Conservation (phyloP, 176 grass and related monocot species). For the Musa acuminata region DNA sequence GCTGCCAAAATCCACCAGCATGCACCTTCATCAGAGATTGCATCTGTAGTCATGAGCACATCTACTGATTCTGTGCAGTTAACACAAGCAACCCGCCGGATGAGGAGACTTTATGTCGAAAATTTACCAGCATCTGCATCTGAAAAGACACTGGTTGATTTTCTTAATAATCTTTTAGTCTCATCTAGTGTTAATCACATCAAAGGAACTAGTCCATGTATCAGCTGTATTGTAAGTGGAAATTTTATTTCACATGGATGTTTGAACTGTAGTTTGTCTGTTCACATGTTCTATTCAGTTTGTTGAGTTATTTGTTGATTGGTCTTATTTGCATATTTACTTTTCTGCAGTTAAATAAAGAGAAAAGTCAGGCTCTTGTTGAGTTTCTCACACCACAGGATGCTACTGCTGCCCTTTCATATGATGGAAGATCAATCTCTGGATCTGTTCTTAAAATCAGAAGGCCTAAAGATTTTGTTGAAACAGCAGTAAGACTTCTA, state of each 20-base stretch:
- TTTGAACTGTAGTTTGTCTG: conserved; percentile 1
- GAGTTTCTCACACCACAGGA: conserved; percentile 98
- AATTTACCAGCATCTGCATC: conserved; percentile 57
- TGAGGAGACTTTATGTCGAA: conserved; percentile 76
- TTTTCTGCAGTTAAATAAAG: conserved; percentile 79
- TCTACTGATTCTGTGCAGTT: conserved; percentile 69
- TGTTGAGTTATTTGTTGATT: not conserved
- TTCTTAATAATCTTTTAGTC: conserved; percentile 70
- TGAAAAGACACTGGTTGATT: conserved; percentile 62
- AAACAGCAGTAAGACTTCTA: conserved; percentile 66
- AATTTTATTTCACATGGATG: conserved; percentile 1
- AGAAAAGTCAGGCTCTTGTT: conserved; percentile 73
- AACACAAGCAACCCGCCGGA: conserved; percentile 76
- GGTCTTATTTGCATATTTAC: conserved; percentile 7
- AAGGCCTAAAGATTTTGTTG: conserved; percentile 86
- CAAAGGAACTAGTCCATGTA: conserved; percentile 63
- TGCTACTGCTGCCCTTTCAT: conserved; percentile 86
- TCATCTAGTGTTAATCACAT: conserved; percentile 32
- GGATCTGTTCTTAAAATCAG: conserved; percentile 76
- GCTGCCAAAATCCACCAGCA: conserved; percentile 18
- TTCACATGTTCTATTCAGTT: not conserved
- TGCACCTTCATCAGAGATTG: conserved; percentile 25
- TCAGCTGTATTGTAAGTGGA: conserved; percentile 67
- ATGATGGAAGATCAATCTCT: conserved; percentile 59
- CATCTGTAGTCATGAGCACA: conserved; percentile 31